phyloP scores from a whole-genome alignment of 176 grass and related monocot genomes.

The Juncus inflexus region DNA sequence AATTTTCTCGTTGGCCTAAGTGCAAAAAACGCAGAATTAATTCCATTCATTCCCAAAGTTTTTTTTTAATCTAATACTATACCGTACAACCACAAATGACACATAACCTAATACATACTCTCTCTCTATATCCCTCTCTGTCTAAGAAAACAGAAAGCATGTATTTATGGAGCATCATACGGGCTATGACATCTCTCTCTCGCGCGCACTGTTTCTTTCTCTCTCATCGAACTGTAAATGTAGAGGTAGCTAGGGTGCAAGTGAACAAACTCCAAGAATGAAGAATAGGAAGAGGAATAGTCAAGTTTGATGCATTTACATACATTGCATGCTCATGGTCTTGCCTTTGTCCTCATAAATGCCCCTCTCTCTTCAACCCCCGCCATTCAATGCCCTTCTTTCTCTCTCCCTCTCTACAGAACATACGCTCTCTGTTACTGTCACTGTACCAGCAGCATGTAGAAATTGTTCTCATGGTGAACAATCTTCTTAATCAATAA shows the following conservation, averaged over 20 bases:
- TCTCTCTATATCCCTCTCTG: too few species aligned
- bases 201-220: conserved; percentile 13
- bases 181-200: conserved; percentile 12
- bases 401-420: conserved; percentile 10
- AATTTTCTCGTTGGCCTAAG: too few species aligned
- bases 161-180: too few species aligned
- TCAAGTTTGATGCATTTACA: conserved; percentile 14
- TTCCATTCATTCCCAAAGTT: too few species aligned
- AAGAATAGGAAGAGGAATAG: conserved; percentile 8
- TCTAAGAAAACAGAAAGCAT: too few species aligned
- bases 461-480: conserved; percentile 28
- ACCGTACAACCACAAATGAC: too few species aligned
- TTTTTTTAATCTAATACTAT: too few species aligned
- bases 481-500: conserved; percentile 1
- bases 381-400: conserved; percentile 27
- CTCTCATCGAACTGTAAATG: too few species aligned
- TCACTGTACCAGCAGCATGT: conserved; percentile 24
- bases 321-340: conserved; percentile 12
- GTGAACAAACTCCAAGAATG: conserved; percentile 22
- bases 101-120: too few species aligned
- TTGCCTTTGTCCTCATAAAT: conserved; percentile 32
- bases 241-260: conserved; percentile 16
- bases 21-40: too few species aligned
- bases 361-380: conserved; percentile 13
- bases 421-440: conserved; percentile 17